Conservation (phyloP, 495 filamentous ascomycete genomes). For the Schizothecium vesticola region DNA sequence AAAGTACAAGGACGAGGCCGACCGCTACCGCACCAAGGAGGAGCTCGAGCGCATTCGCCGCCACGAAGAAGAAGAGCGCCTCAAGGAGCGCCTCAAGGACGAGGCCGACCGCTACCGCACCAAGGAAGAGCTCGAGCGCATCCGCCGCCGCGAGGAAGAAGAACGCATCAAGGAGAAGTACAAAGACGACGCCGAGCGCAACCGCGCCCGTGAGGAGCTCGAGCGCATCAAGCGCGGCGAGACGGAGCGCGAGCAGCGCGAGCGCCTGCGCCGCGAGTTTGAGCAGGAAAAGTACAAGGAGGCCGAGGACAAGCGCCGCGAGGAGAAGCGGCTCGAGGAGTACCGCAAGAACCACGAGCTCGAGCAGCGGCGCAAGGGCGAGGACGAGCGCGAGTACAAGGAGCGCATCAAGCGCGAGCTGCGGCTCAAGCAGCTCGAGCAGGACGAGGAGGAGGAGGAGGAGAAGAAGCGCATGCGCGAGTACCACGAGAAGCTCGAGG, state of each 20-base stretch:
- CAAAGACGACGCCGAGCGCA: conserved; percentile 27
- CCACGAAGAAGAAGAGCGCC: conserved; percentile 41
- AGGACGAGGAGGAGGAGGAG: conserved; percentile 39
- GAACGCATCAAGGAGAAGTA: conserved; percentile 29
- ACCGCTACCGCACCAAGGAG: conserved; percentile 38
- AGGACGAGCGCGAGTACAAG: conserved; percentile 34
- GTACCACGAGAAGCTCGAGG: conserved; percentile 43
- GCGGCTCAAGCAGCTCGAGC: conserved; percentile 27
- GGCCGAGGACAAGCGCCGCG: conserved; percentile 29
- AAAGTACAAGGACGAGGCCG: conserved; percentile 33
- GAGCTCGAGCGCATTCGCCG: conserved; percentile 38
- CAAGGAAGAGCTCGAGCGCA: conserved; percentile 20
- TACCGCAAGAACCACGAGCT: conserved; percentile 37
- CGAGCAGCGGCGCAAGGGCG: conserved; percentile 31
- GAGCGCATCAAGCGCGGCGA: conserved; percentile 28
- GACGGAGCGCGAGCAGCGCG: conserved; percentile 39
- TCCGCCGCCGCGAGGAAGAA: conserved; percentile 34
- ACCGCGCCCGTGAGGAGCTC: conserved; percentile 23
- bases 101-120: conserved; percentile 27
- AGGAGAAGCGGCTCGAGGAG: conserved; percentile 23
- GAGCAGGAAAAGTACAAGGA: conserved; percentile 50
- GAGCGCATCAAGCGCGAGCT: conserved; percentile 29
- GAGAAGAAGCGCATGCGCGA: conserved; percentile 37
- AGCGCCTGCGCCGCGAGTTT: conserved; percentile 26
- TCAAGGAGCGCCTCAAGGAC: conserved; percentile 25